A percentile compares a stretch with the other conserved stretches of the same genome.
These are phyloP conservation scores for Lactarius psammicola DNA, from an alignment of 768 basidiomycete genomes.

Conservation along the genomic window DNA sequence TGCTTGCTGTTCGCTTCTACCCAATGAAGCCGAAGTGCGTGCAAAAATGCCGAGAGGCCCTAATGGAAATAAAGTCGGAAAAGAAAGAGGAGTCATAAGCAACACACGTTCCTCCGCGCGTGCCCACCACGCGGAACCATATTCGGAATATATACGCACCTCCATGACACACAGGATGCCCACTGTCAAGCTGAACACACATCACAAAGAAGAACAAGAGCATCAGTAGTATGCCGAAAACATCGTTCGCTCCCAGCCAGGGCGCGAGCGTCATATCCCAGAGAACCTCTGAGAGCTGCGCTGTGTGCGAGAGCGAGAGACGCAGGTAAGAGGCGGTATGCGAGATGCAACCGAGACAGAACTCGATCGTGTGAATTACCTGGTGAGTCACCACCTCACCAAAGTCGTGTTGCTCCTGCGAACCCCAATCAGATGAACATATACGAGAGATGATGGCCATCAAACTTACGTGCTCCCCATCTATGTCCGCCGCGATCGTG, in stretches of 20 bases:
- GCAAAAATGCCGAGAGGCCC: constrained; percentile 94
- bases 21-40: constrained; percentile 96
- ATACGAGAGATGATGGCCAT: constrained; percentile 26
- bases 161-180: constrained; percentile 91
- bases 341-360: constrained; percentile 98
- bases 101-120: constrained; percentile 27
- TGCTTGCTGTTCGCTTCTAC: constrained; percentile 98
- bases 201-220: constrained; percentile 52
- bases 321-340: constrained; percentile 94
- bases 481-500: constrained; percentile 68
- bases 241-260: constrained; percentile 58
- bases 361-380: constrained; percentile 98
- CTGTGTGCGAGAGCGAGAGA: constrained; percentile 92
- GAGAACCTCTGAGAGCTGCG: constrained; percentile 92
- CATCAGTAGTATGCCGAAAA: constrained; percentile 50
- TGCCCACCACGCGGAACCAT: not conserved
- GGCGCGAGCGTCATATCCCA: constrained; percentile 82
- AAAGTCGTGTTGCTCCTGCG: constrained; percentile 83
- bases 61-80: constrained; percentile 34
- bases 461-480: constrained; percentile 69
- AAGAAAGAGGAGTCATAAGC: not conserved
- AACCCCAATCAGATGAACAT: not conserved
- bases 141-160: constrained; percentile 54
- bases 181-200: constrained; percentile 82
- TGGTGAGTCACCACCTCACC: constrained; percentile 96